phyloP scores from a whole-genome alignment of 2,329 filamentous ascomycete genomes.

The Calonectria crousiana region DNA sequence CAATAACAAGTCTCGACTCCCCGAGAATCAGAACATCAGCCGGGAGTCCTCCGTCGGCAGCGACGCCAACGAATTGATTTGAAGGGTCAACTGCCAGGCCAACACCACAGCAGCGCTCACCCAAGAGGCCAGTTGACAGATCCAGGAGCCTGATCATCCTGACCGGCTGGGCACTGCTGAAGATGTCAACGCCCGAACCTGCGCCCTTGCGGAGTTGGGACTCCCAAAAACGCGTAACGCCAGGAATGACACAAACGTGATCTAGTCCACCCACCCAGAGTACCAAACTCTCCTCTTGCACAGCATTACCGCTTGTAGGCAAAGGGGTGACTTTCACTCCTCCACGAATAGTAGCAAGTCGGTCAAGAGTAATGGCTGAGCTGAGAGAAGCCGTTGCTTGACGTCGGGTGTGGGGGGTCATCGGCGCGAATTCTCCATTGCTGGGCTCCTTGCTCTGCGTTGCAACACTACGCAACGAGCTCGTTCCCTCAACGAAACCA shows the following conservation, averaged over 20 bases:
- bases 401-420: constrained; percentile 72
- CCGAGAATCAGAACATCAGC: constrained; percentile 68
- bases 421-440: constrained; percentile 68
- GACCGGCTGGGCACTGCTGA: constrained; percentile 66
- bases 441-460: constrained; percentile 52
- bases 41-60: constrained; percentile 56
- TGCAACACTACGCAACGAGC: constrained; percentile 60
- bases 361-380: constrained; percentile 60
- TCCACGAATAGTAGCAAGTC: constrained; percentile 64
- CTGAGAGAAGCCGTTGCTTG: constrained; percentile 62
- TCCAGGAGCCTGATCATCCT: constrained; percentile 69
- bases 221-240: constrained; percentile 70
- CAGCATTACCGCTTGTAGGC: constrained; percentile 55
- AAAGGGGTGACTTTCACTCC: constrained; percentile 64
- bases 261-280: constrained; percentile 70
- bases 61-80: constrained; percentile 34
- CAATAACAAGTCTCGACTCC: constrained; percentile 67
- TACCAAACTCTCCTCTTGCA: constrained; percentile 66
- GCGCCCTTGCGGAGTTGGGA: constrained; percentile 65
- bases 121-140: constrained; percentile 65
- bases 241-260: constrained; percentile 68
- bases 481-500: constrained; percentile 72
- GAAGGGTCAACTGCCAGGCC: constrained; percentile 56
- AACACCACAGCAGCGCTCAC: constrained; percentile 68
- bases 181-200: constrained; percentile 66